These are phyloP conservation scores for Penicillium fimorum DNA, from an alignment of 495 filamentous ascomycete species.

Conservation along the genomic window DNA sequence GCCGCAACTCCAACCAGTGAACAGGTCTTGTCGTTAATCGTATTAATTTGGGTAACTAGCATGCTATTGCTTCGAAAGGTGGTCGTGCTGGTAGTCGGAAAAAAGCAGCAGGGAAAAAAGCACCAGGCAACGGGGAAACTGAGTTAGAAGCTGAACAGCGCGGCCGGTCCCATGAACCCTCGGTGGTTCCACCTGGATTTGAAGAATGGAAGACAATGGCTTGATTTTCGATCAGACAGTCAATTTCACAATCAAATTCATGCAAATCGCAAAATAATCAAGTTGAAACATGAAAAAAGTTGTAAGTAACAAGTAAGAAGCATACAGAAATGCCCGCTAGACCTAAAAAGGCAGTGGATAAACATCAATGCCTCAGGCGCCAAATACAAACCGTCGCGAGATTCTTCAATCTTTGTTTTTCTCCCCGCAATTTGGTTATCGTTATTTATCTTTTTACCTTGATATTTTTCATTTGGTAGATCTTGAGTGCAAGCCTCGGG, in stretches of 20 bases:
- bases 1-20: not conserved
- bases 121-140: slow-evolving; percentile 11
- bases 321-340: slow-evolving; percentile 14
- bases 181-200: slow-evolving; percentile 25
- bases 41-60: slow-evolving; percentile 20
- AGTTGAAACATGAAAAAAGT: not conserved
- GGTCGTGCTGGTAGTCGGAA: slow-evolving; percentile 43
- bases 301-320: not conserved
- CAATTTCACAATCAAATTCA: not conserved
- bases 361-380: slow-evolving; percentile 28
- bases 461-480: not conserved
- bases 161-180: slow-evolving; percentile 18
- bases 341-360: slow-evolving; percentile 26
- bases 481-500: not conserved
- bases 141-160: slow-evolving; percentile 5
- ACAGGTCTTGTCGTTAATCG: not conserved
- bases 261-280: not conserved
- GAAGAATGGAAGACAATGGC: slow-evolving; percentile 26
- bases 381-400: slow-evolving; percentile 9
- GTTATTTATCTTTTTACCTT: slow-evolving; percentile 15
- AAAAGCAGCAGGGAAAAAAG: slow-evolving; percentile 19
- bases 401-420: slow-evolving; percentile 10
- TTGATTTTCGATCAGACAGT: not conserved
- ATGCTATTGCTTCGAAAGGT: slow-evolving; percentile 52
- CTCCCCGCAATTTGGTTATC: slow-evolving; percentile 17